Evolutionary conservation across 345 rosid genomes (phyloP), one percentile per base, ranked within the genome.

Genomic region (Barbarea vulgaris): DNA sequence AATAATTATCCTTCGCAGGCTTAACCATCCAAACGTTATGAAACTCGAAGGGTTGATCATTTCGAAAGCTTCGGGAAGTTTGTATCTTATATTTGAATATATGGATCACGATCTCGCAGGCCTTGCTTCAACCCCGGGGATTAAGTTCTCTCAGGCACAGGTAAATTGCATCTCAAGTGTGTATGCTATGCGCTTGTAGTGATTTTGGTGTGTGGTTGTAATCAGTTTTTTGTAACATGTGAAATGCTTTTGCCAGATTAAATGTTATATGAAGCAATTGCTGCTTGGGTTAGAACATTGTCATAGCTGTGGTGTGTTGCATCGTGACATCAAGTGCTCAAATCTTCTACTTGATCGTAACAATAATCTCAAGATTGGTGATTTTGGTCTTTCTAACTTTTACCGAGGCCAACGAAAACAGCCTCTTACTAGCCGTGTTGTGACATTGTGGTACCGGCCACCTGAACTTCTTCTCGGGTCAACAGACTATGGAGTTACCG

Each of bases 81-180:
- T 88, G 61, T 88, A 86, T 80, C 88, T 88, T 62, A 64, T 88
- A 18, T 88, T 88, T 78, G 86, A 88, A 58, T 88, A 88, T 54
- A 88, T 88, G 93, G 93, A 88, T 19, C 93, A 88, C 65, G 93
- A 88, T 72, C 93, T 88, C 33, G 64, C 89, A 5, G 91, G 93
- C 34, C 85, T 88, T 72, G 81, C 86, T 50, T 81, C 86, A 55
- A 71, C 80, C 69, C 84, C 88, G 21, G 87, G 84, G 72, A 58
- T 76, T 67, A 84, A 84, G 61, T 86, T 88, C 79, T 79, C 86
- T 34, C 86, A 86, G 75, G 81, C 87, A 63, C 93, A 88, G 90
- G 93, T 88, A 56, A 17, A 7, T 4, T 57, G 15, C 13, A 27
- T 69, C 36, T 48, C 0, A 25, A 77, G 12, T 44, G 27, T 70